Conservation (phyloP, 768 basidiomycete species). For the Sarcodon aspratus region DNA sequence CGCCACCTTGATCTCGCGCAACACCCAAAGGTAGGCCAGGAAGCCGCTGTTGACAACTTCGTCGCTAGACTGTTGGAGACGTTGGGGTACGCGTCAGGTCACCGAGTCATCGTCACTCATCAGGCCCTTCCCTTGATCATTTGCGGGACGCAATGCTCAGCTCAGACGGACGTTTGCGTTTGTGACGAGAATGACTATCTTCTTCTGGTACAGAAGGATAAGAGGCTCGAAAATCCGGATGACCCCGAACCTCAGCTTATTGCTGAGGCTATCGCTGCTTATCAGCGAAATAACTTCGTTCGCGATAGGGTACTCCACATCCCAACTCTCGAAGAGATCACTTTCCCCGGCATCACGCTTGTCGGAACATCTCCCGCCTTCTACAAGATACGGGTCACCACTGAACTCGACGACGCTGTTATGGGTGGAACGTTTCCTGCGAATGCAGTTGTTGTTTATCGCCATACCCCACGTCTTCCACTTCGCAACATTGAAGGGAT, state of each 20-base stretch:
- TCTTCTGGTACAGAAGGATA: constrained; percentile 11
- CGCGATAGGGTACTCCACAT: background rate
- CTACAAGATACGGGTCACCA: constrained; percentile 14
- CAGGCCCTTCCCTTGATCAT: too few species aligned
- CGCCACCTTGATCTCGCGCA: too few species aligned
- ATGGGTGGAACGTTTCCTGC: constrained; percentile 7
- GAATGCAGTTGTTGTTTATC: constrained; percentile 7
- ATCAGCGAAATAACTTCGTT: constrained; percentile 5
- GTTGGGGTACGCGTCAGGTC: too few species aligned
- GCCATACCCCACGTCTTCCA: too few species aligned
- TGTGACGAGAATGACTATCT: constrained; percentile 4
- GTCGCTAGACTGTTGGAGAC: too few species aligned
- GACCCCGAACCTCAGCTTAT: constrained; percentile 11
- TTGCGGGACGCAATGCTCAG: too few species aligned
- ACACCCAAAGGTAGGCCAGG: too few species aligned
- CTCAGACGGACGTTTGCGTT: constrained; percentile 8
- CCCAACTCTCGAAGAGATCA: background rate
- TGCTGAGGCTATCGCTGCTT: constrained; percentile 8
- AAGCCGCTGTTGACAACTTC: too few species aligned
- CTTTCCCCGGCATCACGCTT: constrained; percentile 14
- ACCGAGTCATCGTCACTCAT: too few species aligned
- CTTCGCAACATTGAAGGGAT: constrained; percentile 9
- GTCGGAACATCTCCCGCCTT: constrained; percentile 12
- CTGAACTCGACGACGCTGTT: constrained; percentile 6
- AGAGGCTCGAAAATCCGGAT: background rate